These are phyloP conservation scores for Mollisia scopiformis DNA, from an alignment of 2,329 filamentous ascomycete genomes.

Conservation along the genomic window DNA sequence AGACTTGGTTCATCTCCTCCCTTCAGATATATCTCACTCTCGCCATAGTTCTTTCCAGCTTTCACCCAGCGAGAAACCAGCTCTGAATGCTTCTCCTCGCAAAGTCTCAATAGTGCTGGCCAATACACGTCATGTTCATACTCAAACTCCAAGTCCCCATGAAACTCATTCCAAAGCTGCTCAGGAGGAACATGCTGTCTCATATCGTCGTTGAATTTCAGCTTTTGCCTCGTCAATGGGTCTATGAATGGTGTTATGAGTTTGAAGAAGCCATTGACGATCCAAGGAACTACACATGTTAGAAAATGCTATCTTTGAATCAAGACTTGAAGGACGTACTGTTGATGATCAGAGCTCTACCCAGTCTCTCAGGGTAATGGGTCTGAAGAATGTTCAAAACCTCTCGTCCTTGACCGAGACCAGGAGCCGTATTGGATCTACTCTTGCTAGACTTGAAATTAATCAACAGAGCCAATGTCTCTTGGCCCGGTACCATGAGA, in stretches of 20 bases:
- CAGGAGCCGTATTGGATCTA: slow-evolving; percentile 73
- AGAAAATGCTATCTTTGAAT: slow-evolving; percentile 9
- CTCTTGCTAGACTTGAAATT: slow-evolving; percentile 84
- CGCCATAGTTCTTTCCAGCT: slow-evolving; percentile 80
- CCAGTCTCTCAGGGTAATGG: slow-evolving; percentile 92
- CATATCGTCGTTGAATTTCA: slow-evolving; percentile 97
- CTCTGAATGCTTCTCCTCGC: slow-evolving; percentile 64
- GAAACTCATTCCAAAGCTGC: slow-evolving; percentile 78
- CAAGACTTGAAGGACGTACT: slow-evolving; percentile 52
- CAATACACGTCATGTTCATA: slow-evolving; percentile 91
- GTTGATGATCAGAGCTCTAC: slow-evolving; percentile 87
- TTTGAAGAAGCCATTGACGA: slow-evolving; percentile 94
- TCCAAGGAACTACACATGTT: slow-evolving; percentile 72
- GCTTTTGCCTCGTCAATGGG: slow-evolving; percentile 88
- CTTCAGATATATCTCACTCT: slow-evolving; percentile 84
- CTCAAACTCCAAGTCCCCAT: slow-evolving; percentile 83
- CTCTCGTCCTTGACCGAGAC: slow-evolving; percentile 75
- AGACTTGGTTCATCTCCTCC: slow-evolving; percentile 49
- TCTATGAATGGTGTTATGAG: slow-evolving; percentile 96
- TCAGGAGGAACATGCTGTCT: slow-evolving; percentile 76
- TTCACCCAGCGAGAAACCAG: slow-evolving; percentile 74
- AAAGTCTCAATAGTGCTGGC: slow-evolving; percentile 78
- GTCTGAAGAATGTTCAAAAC: slow-evolving; percentile 91
- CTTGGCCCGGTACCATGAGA: slow-evolving; percentile 83
- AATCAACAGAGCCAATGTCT: slow-evolving; percentile 84